Evolutionary conservation across 495 filamentous ascomycete genomes (phyloP).

Genomic region (Penicillium manginii): DNA sequence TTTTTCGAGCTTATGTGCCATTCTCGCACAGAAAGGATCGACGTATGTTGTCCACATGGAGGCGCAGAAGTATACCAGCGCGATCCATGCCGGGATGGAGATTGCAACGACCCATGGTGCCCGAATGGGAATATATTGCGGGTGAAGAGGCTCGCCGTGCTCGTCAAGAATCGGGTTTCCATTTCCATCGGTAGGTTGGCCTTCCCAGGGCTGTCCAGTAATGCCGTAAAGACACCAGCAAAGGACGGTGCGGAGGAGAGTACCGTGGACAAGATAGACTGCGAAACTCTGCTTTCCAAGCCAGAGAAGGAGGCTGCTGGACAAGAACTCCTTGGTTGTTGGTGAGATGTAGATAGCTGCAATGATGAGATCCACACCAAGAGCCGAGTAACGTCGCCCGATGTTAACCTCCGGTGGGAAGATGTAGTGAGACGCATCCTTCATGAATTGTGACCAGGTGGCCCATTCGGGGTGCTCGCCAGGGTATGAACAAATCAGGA

Average conservation of each 20-base stretch:
- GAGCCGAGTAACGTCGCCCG: constrained; percentile 55
- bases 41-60: constrained; percentile 67
- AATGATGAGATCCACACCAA: constrained; percentile 61
- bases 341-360: constrained; percentile 63
- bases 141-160: constrained; percentile 41
- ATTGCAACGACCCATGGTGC: constrained; percentile 48
- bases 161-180: constrained; percentile 47
- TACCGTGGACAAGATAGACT: constrained; percentile 69
- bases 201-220: constrained; percentile 50
- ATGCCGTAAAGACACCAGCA: constrained; percentile 69
- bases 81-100: constrained; percentile 59
- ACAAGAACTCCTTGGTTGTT: constrained; percentile 55
- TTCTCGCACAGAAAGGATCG: constrained; percentile 64
- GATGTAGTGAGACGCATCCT: constrained; percentile 49
- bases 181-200: constrained; percentile 26
- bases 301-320: constrained; percentile 63
- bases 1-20: constrained; percentile 62
- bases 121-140: constrained; percentile 40
- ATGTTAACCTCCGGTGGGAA: constrained; percentile 59
- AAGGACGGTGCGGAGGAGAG: constrained; percentile 62
- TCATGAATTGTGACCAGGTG: constrained; percentile 59
- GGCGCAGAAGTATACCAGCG: constrained; percentile 57
- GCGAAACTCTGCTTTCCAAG: constrained; percentile 70
- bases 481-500: constrained; percentile 63
- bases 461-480: constrained; percentile 61